A percentile compares a stretch with the other conserved stretches of the same genome.
phyloP scores from a whole-genome alignment of 257 asterid species.

The Anisodus tanguticus region DNA sequence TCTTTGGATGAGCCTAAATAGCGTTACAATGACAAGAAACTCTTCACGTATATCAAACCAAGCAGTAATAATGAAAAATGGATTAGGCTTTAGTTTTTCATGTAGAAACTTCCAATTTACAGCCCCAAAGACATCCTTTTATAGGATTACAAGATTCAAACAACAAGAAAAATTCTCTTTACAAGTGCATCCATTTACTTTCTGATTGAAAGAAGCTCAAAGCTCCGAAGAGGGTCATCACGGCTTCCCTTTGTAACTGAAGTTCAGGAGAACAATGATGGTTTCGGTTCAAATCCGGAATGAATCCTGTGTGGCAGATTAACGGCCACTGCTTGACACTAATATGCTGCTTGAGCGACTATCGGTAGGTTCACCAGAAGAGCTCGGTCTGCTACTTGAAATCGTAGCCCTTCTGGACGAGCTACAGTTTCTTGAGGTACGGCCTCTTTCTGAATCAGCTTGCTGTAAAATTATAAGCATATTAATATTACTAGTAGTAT shows the following conservation, averaged over 20 bases:
- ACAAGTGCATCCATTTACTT: constrained; percentile 37
- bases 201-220: constrained; percentile 74
- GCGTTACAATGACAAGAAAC: constrained; percentile 39
- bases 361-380: constrained; percentile 58
- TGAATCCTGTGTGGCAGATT: constrained; percentile 41
- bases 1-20: constrained; percentile 43
- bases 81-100: constrained; percentile 9
- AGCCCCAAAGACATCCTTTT: background rate
- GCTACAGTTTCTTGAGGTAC: constrained; percentile 64
- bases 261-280: constrained; percentile 49
- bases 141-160: constrained; percentile 45
- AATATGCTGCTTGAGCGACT: constrained; percentile 43
- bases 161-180: constrained; percentile 32
- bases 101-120: constrained; percentile 2
- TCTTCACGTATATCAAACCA: background rate
- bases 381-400: constrained; percentile 57
- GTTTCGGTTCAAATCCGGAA: constrained; percentile 25
- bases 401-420: constrained; percentile 70
- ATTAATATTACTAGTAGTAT: background rate
- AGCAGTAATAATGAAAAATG: background rate
- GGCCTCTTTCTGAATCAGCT: constrained; percentile 68
- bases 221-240: constrained; percentile 89
- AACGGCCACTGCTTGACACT: constrained; percentile 51
- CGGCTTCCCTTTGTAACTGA: constrained; percentile 62
- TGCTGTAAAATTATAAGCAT: constrained; percentile 54